Conservation (phyloP, 2,329 filamentous ascomycete species). For the Rosellinia necatrix region DNA sequence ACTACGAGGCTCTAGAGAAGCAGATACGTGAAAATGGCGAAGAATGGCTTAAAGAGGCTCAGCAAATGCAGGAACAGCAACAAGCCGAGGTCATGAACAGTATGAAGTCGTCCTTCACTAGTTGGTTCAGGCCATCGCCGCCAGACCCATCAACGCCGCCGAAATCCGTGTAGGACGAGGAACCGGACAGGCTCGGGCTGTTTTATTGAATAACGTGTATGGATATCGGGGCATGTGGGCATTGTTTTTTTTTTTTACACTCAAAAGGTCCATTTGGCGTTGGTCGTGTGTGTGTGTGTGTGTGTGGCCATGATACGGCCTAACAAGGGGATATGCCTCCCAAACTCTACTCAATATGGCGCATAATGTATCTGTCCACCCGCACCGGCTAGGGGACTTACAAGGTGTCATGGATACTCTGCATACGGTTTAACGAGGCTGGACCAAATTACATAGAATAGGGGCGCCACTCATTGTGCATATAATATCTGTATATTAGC, state of each 20-base stretch:
- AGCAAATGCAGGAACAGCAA: conserved; percentile 82
- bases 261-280: conserved; percentile 12
- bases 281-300: conserved; percentile 7
- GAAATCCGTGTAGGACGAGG: conserved; percentile 29
- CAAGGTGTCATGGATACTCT: conserved; percentile 16
- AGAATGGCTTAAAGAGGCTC: conserved; percentile 95
- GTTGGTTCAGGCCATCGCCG: conserved; percentile 51
- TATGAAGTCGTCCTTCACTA: conserved; percentile 80
- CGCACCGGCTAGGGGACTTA: conserved; percentile 17
- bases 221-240: conserved; percentile 3
- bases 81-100: conserved; percentile 90
- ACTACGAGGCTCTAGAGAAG: conserved; percentile 87
- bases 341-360: conserved; percentile 27
- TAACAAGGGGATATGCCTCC: not conserved
- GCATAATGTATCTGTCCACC: conserved; percentile 11
- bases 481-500: conserved; percentile 38
- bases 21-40: conserved; percentile 93
- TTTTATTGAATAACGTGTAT: conserved; percentile 10
- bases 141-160: conserved; percentile 20
- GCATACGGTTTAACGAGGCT: conserved; percentile 21
- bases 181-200: not conserved
- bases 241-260: conserved; percentile 22
- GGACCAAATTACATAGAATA: conserved; percentile 16
- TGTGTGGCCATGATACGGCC: not conserved
- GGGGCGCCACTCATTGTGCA: conserved; percentile 16